Percentiles rank a stretch among this genome's conserved stretches.
Conservation (phyloP, 225 moss, liverwort and hornwort genomes). For the Rhytidiadelphus loreus region DNA sequence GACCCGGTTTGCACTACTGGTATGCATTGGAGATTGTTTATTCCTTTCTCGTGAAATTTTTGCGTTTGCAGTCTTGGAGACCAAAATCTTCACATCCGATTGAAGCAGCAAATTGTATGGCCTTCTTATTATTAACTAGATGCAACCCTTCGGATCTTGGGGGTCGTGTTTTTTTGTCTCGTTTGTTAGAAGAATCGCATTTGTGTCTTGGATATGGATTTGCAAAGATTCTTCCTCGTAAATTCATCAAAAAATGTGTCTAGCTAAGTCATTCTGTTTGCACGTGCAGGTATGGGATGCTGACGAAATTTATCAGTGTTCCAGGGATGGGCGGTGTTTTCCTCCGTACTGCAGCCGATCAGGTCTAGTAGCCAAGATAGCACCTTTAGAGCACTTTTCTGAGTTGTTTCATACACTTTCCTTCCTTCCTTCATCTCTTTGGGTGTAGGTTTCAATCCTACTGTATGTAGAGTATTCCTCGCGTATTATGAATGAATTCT, state of each 20-base stretch:
- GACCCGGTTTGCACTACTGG: slow-evolving; percentile 95
- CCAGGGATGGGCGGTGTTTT: slow-evolving; percentile 71
- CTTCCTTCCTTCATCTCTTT: background rate
- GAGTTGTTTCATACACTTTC: background rate
- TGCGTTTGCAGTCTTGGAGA: background rate
- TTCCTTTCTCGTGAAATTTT: background rate
- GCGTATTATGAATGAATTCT: background rate
- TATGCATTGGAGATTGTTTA: background rate
- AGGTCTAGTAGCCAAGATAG: slow-evolving; percentile 32
- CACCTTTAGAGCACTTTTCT: background rate
- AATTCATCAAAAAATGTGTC: background rate
- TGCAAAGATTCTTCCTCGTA: background rate
- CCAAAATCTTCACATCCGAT: background rate
- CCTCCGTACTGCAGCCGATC: slow-evolving; percentile 78
- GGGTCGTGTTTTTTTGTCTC: background rate
- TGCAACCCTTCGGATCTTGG: background rate
- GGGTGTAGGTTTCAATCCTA: background rate
- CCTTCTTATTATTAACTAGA: background rate
- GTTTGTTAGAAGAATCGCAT: background rate
- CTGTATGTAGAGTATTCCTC: background rate
- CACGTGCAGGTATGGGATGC: slow-evolving; percentile 64
- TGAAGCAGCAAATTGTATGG: background rate
- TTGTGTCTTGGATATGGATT: background rate
- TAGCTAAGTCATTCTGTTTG: background rate
- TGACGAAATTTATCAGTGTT: slow-evolving; percentile 53